These are phyloP conservation scores for Solanum raphanifolium DNA, from an alignment of 257 asterid species.

Conservation along the genomic window DNA sequence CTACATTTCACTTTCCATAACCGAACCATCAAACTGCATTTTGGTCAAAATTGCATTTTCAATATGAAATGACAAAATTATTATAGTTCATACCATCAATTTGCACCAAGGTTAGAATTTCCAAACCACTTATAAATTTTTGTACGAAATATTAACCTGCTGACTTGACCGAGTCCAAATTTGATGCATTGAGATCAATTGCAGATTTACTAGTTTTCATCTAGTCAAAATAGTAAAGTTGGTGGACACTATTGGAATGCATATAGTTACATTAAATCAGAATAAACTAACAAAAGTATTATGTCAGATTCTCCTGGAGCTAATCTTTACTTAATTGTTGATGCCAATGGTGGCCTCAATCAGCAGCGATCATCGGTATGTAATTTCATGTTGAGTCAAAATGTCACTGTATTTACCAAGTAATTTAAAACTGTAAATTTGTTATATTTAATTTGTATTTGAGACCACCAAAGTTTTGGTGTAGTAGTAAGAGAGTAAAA, in stretches of 20 bases:
- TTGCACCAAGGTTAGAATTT: background rate
- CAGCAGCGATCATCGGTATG: slow-evolving; percentile 90
- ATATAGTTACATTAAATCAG: background rate
- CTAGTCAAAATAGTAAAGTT: background rate
- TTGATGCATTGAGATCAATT: no score
- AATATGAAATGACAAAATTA: background rate
- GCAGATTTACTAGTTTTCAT: background rate
- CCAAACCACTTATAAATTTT: background rate
- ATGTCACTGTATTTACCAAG: background rate
- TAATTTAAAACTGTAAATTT: background rate
- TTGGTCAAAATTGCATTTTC: background rate
- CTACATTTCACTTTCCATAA: background rate
- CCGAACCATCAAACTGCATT: background rate
- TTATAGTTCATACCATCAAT: background rate
- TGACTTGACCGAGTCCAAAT: background rate
- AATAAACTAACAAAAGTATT: background rate
- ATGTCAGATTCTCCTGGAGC: slow-evolving; percentile 22
- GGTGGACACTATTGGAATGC: background rate
- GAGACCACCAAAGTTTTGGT: background rate
- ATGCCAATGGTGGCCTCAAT: slow-evolving; percentile 90
- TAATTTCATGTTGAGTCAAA: background rate
- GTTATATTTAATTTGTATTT: background rate
- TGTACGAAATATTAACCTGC: background rate
- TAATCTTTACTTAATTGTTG: slow-evolving; percentile 49
- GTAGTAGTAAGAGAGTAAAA: background rate